Base-by-base conservation (phyloP, 2,329 filamentous ascomycete species). In the Teratosphaeria destructans region DNA sequence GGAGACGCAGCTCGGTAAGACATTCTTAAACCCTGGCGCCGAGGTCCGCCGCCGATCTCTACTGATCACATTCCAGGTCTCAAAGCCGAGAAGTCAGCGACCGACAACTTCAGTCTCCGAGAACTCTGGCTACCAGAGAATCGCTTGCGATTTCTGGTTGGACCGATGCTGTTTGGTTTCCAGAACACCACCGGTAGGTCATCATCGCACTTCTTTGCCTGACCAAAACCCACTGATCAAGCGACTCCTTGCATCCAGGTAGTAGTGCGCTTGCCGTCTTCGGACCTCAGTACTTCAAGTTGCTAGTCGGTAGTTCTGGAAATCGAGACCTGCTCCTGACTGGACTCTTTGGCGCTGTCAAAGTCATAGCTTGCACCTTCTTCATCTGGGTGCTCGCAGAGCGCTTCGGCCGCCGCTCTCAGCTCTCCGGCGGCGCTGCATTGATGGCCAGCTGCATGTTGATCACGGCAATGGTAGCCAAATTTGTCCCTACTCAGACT, bases 81-180 rank as follows among this genome's bases (percentile, higher is more conserved):
- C 3, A 74, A 76, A 26, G 72, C 73, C 19, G 81, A 83, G 60
- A 64, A 67, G 12, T 70, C 72, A 53, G 78, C 74, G 3, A 79
- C 73, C 0, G 66, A 68, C 57, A 66, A 65, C 3, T 67, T 70
- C 59, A 65, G 58, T 49, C 64, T 65, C 23, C 57, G 63, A 43
- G 80, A 82, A 62, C 71, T 82, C 0, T 67, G 81, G 16, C 71
- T 78, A 56, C 67, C 59, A 58, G 71, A 65, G 5, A 75, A 78
- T 16, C 79, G 80, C 23, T 23, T 37, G n/a, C 54, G 54, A 11
- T 43, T 56, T 19, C 11, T 35, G 14, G 23, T 56, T 7, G 54
- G 32, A 26, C 35, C 35, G 12, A 43, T 35, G 32, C 5, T 56
- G 54, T 56, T 56, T 26, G 23, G 43, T 3, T 35, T 35, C 23